Evolutionary conservation across 495 filamentous ascomycete genomes (phyloP).

Genomic region (Penicillium pulvis): DNA sequence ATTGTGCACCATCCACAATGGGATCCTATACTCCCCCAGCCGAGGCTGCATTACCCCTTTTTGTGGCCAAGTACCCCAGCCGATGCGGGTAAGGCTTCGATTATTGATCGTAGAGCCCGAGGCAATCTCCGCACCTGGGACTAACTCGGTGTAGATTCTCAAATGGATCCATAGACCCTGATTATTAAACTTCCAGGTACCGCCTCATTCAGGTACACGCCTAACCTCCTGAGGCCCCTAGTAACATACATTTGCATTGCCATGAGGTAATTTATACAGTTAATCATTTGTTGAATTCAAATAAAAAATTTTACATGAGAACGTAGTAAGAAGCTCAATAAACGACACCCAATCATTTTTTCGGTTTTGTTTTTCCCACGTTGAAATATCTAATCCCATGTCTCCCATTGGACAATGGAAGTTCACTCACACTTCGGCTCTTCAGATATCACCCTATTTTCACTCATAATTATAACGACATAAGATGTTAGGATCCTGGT

Average conservation of each 20-base stretch:
- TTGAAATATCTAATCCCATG: neutral
- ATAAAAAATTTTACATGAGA: neutral
- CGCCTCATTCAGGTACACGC: constrained; percentile 1
- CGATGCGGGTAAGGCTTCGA: neutral
- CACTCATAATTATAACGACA: neutral
- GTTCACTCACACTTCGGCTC: too few species aligned
- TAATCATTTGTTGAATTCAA: neutral
- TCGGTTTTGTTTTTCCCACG: neutral
- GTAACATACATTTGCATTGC: neutral
- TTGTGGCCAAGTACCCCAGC: neutral
- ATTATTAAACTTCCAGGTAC: neutral
- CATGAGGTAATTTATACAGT: neutral
- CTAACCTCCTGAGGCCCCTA: neutral
- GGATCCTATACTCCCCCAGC: constrained; percentile 1
- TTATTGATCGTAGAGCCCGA: neutral
- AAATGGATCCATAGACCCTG: neutral
- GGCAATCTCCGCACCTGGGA: neutral
- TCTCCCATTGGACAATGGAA: neutral
- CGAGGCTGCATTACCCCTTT: constrained; percentile 5
- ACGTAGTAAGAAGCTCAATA: neutral
- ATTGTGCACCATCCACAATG: neutral
- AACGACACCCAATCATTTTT: neutral
- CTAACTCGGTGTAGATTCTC: neutral
- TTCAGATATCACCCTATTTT: neutral
- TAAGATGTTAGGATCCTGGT: neutral